These are phyloP conservation scores for Conticribra guillardii DNA, from an alignment of 108 stramenopile species.

Conservation along the genomic window DNA sequence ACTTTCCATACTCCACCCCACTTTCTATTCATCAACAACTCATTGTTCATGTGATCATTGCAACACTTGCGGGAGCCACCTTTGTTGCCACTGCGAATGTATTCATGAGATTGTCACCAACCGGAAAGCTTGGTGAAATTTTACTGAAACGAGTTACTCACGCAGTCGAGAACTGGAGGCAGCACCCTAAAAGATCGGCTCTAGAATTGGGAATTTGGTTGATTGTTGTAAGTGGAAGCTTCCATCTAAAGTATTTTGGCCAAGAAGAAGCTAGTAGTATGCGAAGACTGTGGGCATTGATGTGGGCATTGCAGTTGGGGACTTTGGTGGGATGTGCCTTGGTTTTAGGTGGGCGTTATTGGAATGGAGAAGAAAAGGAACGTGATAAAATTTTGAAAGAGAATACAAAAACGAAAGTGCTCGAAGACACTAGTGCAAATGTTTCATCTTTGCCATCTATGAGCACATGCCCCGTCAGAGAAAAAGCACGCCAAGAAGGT, in stretches of 20 bases:
- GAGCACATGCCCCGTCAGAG: slow-evolving; percentile 13
- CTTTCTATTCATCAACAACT: neutral
- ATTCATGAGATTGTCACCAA: slow-evolving; percentile 6
- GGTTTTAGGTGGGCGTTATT: slow-evolving; percentile 9
- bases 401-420: neutral
- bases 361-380: neutral
- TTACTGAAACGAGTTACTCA: slow-evolving; percentile 12
- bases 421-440: neutral
- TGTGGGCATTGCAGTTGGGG: slow-evolving; percentile 17
- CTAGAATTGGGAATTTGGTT: slow-evolving; percentile 13
- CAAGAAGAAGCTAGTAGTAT: neutral
- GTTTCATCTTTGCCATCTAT: neutral
- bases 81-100: slow-evolving; percentile 12
- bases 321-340: slow-evolving; percentile 1
- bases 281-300: slow-evolving; percentile 6
- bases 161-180: slow-evolving; percentile 12
- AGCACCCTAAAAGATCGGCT: neutral
- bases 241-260: slow-evolving; percentile 4
- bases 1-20: neutral
- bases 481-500: slow-evolving; percentile 23
- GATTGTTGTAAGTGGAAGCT: slow-evolving; percentile 10
- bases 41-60: neutral
- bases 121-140: slow-evolving; percentile 3
- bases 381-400: slow-evolving; percentile 2
- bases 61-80: slow-evolving; percentile 10